Percentiles rank a stretch among this genome's conserved stretches.
Evolutionary conservation across 208 protist genomes (phyloP).

Genomic region (Trypanosoma theileri): DNA sequence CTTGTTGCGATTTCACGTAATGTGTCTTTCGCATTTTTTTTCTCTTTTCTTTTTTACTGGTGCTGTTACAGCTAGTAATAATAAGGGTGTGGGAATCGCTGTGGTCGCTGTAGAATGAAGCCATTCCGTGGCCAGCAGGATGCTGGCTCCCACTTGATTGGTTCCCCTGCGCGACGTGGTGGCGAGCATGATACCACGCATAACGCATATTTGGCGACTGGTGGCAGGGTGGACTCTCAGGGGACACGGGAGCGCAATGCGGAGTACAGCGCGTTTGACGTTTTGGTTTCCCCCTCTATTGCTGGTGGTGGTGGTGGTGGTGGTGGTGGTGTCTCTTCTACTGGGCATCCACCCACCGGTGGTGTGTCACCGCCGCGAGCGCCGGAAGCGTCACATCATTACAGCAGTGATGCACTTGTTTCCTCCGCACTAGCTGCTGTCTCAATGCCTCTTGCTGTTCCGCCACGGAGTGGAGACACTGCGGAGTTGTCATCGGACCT

Average conservation of each 20-base stretch:
- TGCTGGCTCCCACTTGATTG: slow-evolving; percentile 2
- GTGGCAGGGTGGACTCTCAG: not conserved
- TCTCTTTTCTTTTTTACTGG: slow-evolving; percentile 5
- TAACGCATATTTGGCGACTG: not conserved
- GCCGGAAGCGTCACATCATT: not conserved
- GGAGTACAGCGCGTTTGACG: slow-evolving; percentile 8
- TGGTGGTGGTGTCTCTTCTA: not conserved
- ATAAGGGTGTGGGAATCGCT: too few species aligned
- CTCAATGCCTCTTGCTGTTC: not conserved
- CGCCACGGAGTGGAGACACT: not conserved
- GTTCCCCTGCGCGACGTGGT: not conserved
- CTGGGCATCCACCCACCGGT: not conserved
- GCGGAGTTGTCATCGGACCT: slow-evolving; percentile 4
- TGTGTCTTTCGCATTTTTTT: not conserved
- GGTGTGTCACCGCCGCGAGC: not conserved
- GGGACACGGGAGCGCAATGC: not conserved
- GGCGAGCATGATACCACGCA: not conserved
- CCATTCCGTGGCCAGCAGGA: not conserved
- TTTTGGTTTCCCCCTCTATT: not conserved
- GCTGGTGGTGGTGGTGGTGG: not conserved
- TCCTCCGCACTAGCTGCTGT: not conserved
- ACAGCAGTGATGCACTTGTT: not conserved
- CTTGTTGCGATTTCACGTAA: not conserved
- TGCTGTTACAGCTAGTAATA: not conserved
- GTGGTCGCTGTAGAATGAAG: slow-evolving; percentile 3